Percentiles rank a stretch among this genome's conserved stretches.
Conservation (phyloP, 2,329 filamentous ascomycete genomes). For the Colletotrichum sp. region DNA sequence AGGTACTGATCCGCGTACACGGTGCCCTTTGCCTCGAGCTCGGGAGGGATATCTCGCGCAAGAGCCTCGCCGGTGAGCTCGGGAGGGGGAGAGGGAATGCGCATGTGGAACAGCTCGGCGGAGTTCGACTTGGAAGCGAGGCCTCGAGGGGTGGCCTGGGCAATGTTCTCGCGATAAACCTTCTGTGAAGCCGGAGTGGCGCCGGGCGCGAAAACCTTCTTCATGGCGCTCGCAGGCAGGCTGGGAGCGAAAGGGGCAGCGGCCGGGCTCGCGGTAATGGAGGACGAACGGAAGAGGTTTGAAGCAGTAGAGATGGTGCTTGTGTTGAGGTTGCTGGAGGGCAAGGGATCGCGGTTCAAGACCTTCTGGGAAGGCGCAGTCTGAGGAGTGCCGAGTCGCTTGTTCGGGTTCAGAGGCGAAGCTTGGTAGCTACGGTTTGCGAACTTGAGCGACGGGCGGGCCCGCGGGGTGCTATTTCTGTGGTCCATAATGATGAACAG, state of each 20-base stretch:
- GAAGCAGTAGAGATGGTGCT: conserved; percentile 40
- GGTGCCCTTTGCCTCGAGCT: conserved; percentile 56
- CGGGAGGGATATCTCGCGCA: conserved; percentile 57
- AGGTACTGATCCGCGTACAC: conserved; percentile 67
- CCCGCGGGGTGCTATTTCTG: conserved; percentile 39
- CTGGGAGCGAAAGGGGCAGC: conserved; percentile 48
- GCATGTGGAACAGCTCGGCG: conserved; percentile 62
- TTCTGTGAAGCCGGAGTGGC: conserved; percentile 49
- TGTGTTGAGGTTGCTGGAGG: conserved; percentile 39
- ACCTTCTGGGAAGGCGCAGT: conserved; percentile 40
- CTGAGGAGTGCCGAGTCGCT: conserved; percentile 43
- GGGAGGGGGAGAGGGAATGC: conserved; percentile 61
- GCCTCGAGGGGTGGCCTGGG: conserved; percentile 53
- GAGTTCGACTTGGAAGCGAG: conserved; percentile 54
- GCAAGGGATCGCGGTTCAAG: conserved; percentile 39
- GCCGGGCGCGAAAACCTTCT: conserved; percentile 52
- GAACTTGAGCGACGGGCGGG: conserved; percentile 47
- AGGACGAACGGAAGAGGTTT: conserved; percentile 48
- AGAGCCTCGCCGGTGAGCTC: conserved; percentile 62
- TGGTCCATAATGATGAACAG: conserved; percentile 17
- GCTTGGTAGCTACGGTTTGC: conserved; percentile 46
- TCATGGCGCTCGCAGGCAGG: conserved; percentile 48
- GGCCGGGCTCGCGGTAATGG: conserved; percentile 36
- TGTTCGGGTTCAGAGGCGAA: conserved; percentile 38
- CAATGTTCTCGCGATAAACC: conserved; percentile 48